Conservation (phyloP, 1,139 yeast genomes). For the Yamadazyma atmosphaerica region DNA sequence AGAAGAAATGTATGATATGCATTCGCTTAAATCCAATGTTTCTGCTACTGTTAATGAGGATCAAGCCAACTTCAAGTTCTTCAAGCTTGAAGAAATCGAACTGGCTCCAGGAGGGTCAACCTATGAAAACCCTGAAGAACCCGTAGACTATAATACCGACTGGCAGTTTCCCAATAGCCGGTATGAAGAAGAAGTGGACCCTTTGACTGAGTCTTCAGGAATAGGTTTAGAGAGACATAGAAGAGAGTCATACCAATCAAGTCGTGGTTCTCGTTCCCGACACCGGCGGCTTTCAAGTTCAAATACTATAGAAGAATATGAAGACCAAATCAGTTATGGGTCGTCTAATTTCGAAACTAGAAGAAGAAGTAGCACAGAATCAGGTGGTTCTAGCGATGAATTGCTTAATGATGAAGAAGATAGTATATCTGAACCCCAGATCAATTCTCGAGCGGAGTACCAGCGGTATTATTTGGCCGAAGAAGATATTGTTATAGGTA, state of each 20-base stretch:
- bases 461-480: slow-evolving; percentile 93
- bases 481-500: slow-evolving; percentile 90
- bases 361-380: slow-evolving; percentile 30
- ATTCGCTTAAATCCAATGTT: slow-evolving; percentile 22
- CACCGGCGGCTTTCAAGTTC: background rate
- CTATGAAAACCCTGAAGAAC: slow-evolving; percentile 56
- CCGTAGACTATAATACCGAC: slow-evolving; percentile 64
- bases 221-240: background rate
- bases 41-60: slow-evolving; percentile 29
- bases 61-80: slow-evolving; percentile 64
- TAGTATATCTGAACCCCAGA: slow-evolving; percentile 30
- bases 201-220: background rate
- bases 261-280: background rate
- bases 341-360: slow-evolving; percentile 35
- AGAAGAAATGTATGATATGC: background rate
- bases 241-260: slow-evolving; percentile 1
- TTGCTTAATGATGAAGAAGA: slow-evolving; percentile 14
- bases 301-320: slow-evolving; percentile 6
- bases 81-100: slow-evolving; percentile 79
- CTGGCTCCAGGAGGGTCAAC: slow-evolving; percentile 88
- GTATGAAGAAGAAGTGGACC: slow-evolving; percentile 36
- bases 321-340: slow-evolving; percentile 27
- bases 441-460: slow-evolving; percentile 44
- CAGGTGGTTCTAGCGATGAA: slow-evolving; percentile 23
- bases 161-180: slow-evolving; percentile 61